A percentile compares a stretch with the other conserved stretches of the same genome.
Evolutionary conservation across 176 grass and related monocot species (phyloP).

Genomic region (Avena insularis): DNA sequence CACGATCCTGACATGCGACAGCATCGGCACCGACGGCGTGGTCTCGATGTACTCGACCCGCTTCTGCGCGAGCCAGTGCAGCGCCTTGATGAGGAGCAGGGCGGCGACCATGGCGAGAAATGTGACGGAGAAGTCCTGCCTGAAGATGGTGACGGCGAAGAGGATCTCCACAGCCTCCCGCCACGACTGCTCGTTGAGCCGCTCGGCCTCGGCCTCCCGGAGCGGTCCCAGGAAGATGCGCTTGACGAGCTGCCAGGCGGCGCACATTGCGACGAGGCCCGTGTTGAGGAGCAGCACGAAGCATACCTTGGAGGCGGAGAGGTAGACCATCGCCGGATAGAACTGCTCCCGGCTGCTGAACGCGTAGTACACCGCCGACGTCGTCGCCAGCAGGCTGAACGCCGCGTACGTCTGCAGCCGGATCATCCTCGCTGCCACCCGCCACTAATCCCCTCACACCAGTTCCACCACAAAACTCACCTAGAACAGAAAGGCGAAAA

Average conservation of each 20-base stretch:
- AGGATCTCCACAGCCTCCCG: constrained; percentile 89
- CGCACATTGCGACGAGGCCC: constrained; percentile 89
- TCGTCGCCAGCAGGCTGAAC: constrained; percentile 89
- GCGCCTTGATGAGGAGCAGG: constrained; percentile 76
- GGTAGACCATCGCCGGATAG: constrained; percentile 87
- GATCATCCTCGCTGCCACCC: constrained; percentile 56
- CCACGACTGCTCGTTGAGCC: constrained; percentile 94
- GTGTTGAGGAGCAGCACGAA: constrained; percentile 91
- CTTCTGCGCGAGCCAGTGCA: constrained; percentile 90
- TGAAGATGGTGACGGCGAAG: constrained; percentile 94
- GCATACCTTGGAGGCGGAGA: constrained; percentile 93
- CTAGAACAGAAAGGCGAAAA: not conserved
- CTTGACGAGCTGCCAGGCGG: constrained; percentile 82
- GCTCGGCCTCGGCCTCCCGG: constrained; percentile 90
- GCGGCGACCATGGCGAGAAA: constrained; percentile 81
- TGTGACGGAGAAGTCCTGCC: constrained; percentile 87
- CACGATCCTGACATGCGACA: constrained; percentile 79
- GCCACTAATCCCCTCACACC: not conserved
- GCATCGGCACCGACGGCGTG: constrained; percentile 73
- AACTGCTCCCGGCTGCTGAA: constrained; percentile 95
- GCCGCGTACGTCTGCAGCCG: constrained; percentile 81
- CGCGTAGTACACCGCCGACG: constrained; percentile 74
- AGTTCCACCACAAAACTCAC: constrained; percentile 8
- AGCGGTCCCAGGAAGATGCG: constrained; percentile 83
- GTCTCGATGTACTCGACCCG: constrained; percentile 94